A percentile compares a stretch with the other conserved stretches of the same genome.
phyloP scores from a whole-genome alignment of 2,329 filamentous ascomycete species.

The Cladosporium cucumerinum region DNA sequence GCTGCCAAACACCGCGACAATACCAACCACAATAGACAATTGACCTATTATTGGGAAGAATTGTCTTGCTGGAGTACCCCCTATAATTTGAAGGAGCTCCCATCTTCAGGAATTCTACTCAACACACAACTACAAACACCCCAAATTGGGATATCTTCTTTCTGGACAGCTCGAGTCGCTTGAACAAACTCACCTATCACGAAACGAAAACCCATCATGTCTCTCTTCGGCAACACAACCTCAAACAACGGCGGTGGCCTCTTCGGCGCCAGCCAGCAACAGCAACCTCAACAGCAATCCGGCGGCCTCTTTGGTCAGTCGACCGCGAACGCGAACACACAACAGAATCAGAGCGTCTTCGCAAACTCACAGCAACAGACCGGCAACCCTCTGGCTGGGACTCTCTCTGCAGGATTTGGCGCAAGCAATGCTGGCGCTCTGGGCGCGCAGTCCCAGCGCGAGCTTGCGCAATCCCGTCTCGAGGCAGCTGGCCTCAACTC shows the following conservation, averaged over 20 bases:
- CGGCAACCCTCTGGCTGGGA: constrained; percentile 18
- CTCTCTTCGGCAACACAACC: constrained; percentile 35
- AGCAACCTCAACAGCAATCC: constrained; percentile 18
- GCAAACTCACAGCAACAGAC: constrained; percentile 19
- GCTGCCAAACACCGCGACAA: constrained; percentile 7
- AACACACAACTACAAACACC: not conserved
- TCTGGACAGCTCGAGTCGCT: constrained; percentile 14
- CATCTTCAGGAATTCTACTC: not conserved
- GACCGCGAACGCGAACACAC: constrained; percentile 17
- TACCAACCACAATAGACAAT: constrained; percentile 7
- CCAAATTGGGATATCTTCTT: not conserved
- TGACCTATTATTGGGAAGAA: not conserved
- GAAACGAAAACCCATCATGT: constrained; percentile 21
- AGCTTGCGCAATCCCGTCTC: constrained; percentile 25
- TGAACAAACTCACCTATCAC: constrained; percentile 8
- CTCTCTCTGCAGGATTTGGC: constrained; percentile 29
- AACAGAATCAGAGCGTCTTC: constrained; percentile 19
- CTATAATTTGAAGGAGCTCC: not conserved
- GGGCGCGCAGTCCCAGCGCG: constrained; percentile 25
- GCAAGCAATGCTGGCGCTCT: constrained; percentile 24
- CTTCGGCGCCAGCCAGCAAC: constrained; percentile 14
- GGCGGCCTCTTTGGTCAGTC: constrained; percentile 2
- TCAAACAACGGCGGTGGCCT: constrained; percentile 24
- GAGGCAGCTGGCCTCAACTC: constrained; percentile 20
- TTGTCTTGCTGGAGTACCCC: not conserved